phyloP scores from a whole-genome alignment of 495 filamentous ascomycete genomes.

The Staphylotrichum longicolle region DNA sequence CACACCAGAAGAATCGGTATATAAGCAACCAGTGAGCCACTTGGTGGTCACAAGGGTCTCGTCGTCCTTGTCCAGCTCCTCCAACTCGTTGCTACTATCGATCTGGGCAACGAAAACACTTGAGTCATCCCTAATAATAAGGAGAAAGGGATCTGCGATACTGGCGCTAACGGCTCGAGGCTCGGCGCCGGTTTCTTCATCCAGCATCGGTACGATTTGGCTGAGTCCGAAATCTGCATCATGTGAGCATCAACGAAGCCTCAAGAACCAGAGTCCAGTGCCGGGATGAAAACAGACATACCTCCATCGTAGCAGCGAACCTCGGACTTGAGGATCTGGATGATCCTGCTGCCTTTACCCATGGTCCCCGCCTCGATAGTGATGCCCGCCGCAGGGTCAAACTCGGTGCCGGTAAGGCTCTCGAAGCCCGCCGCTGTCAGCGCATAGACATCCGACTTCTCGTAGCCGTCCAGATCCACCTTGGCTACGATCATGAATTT shows the following conservation, averaged over 20 bases:
- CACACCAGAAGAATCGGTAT: slow-evolving; percentile 59
- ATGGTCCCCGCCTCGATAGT: slow-evolving; percentile 81
- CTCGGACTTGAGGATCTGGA: slow-evolving; percentile 81
- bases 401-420: slow-evolving; percentile 69
- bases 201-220: slow-evolving; percentile 85
- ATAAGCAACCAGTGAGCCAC: slow-evolving; percentile 81
- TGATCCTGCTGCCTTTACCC: slow-evolving; percentile 67
- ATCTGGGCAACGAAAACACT: slow-evolving; percentile 72
- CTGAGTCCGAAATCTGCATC: slow-evolving; percentile 72
- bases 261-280: slow-evolving; percentile 9
- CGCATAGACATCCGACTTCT: slow-evolving; percentile 60
- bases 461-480: slow-evolving; percentile 51
- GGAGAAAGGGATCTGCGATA: slow-evolving; percentile 83
- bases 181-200: slow-evolving; percentile 78
- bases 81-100: slow-evolving; percentile 77
- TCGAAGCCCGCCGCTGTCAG: slow-evolving; percentile 63
- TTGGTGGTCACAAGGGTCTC: slow-evolving; percentile 53
- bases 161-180: slow-evolving; percentile 75
- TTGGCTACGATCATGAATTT: slow-evolving; percentile 69
- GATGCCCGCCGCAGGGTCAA: slow-evolving; percentile 79
- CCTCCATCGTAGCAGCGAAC: slow-evolving; percentile 84
- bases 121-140: slow-evolving; percentile 78
- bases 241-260: slow-evolving; percentile 18
- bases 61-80: slow-evolving; percentile 67
- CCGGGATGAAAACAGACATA: slow-evolving; percentile 43